Evolutionary conservation across 139 green algal genomes (phyloP), one percentile per base, ranked within the genome.

Genomic region (Picochlorum sp.): DNA sequence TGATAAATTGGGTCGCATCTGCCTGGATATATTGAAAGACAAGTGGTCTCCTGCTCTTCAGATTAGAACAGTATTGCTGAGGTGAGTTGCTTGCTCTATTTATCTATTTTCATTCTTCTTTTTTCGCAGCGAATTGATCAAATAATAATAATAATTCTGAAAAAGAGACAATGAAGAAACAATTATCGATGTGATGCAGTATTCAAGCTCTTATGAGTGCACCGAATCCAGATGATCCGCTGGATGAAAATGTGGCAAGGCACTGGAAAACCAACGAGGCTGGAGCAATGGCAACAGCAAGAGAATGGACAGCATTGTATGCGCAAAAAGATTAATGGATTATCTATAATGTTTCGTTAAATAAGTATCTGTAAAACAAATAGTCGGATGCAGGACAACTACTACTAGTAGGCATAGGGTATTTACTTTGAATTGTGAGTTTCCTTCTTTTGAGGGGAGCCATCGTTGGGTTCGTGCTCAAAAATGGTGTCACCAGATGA

Each of bases 21-120:
- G 93, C 70, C 69, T 99, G 29, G 93, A 99, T 64, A 97, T 99
- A 61, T 61, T 99, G 33, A 99, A 99, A 65, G 93, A 99, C 76
- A 99, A 99, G 72, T 99, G 93, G 93, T 93, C 78, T 53, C 93
- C 93, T 22, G 93, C 93, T 1, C 76, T 99, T 24, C 93, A 99
- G 77, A 99, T 99, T 55, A 77, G 93, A 35, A 98, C 92, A 3
- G 92, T 98, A 29, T 61, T 98, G 40, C 78, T 98, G 33, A 93
- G n/a, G n/a, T n/a, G n/a, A n/a, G n/a, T n/a, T n/a, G n/a, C n/a
- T n/a, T n/a, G n/a, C n/a, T n/a, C n/a, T n/a, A n/a, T n/a, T n/a
- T 82, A 83, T 36, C 31, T 32, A 25, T 14, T 59, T 24, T 35
- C 44, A n/a, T 35, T 29, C 33, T n/a, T 12, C 3, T 26, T 30